Evolutionary conservation across 2,329 filamentous ascomycete genomes (phyloP), one percentile per base, ranked within the genome.

Genomic region (Penicillium psychrosexuale): DNA sequence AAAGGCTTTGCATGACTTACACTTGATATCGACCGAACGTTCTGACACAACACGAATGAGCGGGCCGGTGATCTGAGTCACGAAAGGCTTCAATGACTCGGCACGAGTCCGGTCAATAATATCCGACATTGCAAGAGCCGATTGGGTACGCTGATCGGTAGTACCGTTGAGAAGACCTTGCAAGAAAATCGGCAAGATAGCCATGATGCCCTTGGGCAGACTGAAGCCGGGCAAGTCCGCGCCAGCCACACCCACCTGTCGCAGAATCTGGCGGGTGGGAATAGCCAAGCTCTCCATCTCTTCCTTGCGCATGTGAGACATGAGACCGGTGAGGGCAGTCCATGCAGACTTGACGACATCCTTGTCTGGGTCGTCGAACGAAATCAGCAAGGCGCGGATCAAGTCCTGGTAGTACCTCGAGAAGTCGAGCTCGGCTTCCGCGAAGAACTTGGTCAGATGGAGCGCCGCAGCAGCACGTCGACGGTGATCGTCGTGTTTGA

Each of bases 141-240:
- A 86, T 71, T 95, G 90, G 27, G 91, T 94, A 71, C 92, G 84
- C 77, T 99, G 94, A 5, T 99, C 94, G 15, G 89, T 80, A 36
- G 89, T 92, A 55, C 94, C 95, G 67, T 99, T 97, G 88, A 99
- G 96, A 62, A 99, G 82, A 75, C 94, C 94, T 71, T 99, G 95
- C 69, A 97, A 75, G 83, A 99, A 97, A 62, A 99, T 97, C 2
- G 95, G 94, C 58, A 99, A 77, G 61, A 99, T 87, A 59, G 94
- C 92, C 69, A 91, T 96, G 80, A 99, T 96, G 59, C 95, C 95
- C 83, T 97, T 99, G 1, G 93, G 94, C 53, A 97, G 78, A 34
- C 80, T 81, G 77, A 99, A 99, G 34, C 94, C 95, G 37, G 91
- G 85, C 44, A 99, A 80, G 67, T 92, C 87, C 38, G 87, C 83